Evolutionary conservation across 2,329 filamentous ascomycete genomes (phyloP).

Genomic region (Hymenotorrendiella dingleyae): DNA sequence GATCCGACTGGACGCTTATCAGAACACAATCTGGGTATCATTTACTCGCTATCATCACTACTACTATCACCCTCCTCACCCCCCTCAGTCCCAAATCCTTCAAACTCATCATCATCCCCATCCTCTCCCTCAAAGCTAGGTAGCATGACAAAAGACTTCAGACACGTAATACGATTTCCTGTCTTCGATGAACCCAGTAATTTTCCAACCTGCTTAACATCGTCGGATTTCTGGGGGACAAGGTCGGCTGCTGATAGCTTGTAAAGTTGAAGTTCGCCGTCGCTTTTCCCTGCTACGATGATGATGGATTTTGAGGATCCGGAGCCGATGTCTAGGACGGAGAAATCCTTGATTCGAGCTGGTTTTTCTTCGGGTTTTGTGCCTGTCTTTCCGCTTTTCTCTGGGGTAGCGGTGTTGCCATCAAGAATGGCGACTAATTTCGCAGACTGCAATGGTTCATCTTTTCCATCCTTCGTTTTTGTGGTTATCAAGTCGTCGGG

Average conservation of each 20-base stretch:
- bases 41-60: constrained; percentile 29
- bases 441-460: constrained; percentile 50
- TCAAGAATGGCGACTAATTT: constrained; percentile 72
- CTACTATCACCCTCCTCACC: constrained; percentile 19
- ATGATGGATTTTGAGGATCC: constrained; percentile 41
- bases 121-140: constrained; percentile 55
- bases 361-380: constrained; percentile 55
- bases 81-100: constrained; percentile 21
- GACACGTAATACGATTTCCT: constrained; percentile 80
- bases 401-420: constrained; percentile 56
- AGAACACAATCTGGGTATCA: constrained; percentile 27
- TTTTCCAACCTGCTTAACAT: constrained; percentile 33
- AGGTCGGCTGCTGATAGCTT: constrained; percentile 39
- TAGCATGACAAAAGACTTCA: constrained; percentile 82
- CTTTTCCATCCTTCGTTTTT: constrained; percentile 31
- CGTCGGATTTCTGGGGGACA: constrained; percentile 28
- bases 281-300: constrained; percentile 73
- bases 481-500: constrained; percentile 38
- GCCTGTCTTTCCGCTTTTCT: neutral
- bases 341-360: constrained; percentile 85
- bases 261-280: constrained; percentile 81
- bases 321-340: constrained; percentile 41
- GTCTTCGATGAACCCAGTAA: constrained; percentile 77
- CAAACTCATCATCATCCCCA: constrained; percentile 23
- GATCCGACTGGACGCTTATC: too few species aligned